phyloP scores from a whole-genome alignment of 192 early-diverging fungal genomes.

The Linnemannia elongata region DNA sequence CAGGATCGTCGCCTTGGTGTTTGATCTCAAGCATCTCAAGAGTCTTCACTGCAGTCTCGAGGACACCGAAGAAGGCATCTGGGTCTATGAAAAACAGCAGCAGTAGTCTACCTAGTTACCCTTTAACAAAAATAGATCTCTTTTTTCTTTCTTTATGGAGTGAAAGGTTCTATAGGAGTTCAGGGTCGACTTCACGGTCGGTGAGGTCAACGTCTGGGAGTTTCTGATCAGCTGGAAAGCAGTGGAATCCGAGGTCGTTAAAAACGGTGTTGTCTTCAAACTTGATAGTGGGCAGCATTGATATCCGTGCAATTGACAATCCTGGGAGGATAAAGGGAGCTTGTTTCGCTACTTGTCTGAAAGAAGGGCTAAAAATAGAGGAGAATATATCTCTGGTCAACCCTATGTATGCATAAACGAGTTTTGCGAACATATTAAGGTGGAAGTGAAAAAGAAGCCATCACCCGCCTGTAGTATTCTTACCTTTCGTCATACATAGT shows the following conservation, averaged over 20 bases:
- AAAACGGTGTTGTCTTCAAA: slow-evolving; percentile 53
- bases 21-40: slow-evolving; percentile 65
- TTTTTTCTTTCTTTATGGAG: background rate
- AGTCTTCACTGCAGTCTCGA: slow-evolving; percentile 51
- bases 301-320: slow-evolving; percentile 29
- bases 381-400: background rate
- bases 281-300: slow-evolving; percentile 21
- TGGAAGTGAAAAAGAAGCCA: background rate
- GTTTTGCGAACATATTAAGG: background rate
- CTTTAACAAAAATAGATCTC: background rate
- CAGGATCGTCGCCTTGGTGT: slow-evolving; percentile 65
- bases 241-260: slow-evolving; percentile 48
- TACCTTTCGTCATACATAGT: slow-evolving; percentile 61
- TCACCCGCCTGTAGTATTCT: background rate
- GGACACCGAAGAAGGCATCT: slow-evolving; percentile 64
- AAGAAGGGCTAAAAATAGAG: slow-evolving; percentile 25
- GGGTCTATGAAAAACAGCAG: slow-evolving; percentile 57
- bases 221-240: slow-evolving; percentile 14
- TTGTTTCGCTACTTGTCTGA: slow-evolving; percentile 37
- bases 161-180: slow-evolving; percentile 17
- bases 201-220: slow-evolving; percentile 25
- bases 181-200: slow-evolving; percentile 37
- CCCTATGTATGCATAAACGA: background rate
- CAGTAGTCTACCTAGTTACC: background rate
- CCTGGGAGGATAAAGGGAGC: slow-evolving; percentile 48